Conservation (phyloP, 768 basidiomycete species). For the Boletus tomentosulus region DNA sequence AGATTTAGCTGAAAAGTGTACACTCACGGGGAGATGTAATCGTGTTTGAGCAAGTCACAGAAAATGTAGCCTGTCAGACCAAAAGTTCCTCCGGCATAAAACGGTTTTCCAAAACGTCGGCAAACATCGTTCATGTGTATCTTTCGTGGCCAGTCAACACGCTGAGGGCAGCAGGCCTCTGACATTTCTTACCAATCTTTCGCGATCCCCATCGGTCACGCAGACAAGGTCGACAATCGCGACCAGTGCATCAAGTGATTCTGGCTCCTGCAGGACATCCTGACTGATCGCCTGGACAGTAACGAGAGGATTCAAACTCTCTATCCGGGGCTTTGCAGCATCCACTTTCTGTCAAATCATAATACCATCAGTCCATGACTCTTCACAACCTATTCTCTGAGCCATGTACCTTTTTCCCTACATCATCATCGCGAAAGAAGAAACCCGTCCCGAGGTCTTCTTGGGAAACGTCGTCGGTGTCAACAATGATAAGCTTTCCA, state of each 20-base stretch:
- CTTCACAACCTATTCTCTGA: conserved; percentile 31
- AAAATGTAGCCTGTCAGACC: conserved; percentile 93
- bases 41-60: conserved; percentile 84
- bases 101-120: conserved; percentile 65
- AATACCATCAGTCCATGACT: conserved; percentile 32
- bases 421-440: conserved; percentile 90
- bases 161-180: background rate
- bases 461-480: conserved; percentile 67
- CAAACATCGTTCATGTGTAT: conserved; percentile 76
- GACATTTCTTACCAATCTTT: conserved; percentile 57
- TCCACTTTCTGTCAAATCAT: conserved; percentile 64
- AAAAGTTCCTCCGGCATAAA: conserved; percentile 91
- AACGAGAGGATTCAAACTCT: conserved; percentile 91
- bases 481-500: conserved; percentile 82
- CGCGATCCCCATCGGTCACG: conserved; percentile 71
- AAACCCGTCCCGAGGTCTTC: conserved; percentile 92
- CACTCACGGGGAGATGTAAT: conserved; percentile 80
- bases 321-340: conserved; percentile 79
- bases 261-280: conserved; percentile 43
- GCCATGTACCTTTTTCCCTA: conserved; percentile 73
- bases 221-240: conserved; percentile 80
- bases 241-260: conserved; percentile 55
- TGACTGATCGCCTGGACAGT: conserved; percentile 64
- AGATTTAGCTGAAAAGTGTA: conserved; percentile 4
- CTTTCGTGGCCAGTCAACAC: conserved; percentile 38